These are phyloP conservation scores for Globisporangium lucens DNA, from an alignment of 352 stramenopile genomes.

Conservation along the genomic window DNA sequence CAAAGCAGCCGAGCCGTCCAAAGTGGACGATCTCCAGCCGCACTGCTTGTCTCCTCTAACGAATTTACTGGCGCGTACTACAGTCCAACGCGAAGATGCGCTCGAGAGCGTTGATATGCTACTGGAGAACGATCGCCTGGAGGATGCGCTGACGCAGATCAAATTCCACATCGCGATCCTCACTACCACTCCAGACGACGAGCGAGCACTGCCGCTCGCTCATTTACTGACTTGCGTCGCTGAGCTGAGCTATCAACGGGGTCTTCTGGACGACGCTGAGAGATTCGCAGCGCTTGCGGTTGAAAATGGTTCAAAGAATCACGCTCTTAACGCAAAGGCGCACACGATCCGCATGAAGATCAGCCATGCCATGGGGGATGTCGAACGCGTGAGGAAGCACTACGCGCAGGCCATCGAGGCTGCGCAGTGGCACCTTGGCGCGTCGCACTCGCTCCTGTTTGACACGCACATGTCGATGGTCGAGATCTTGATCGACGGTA, in stretches of 20 bases:
- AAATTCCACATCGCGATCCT: constrained; percentile 46
- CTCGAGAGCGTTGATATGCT: constrained; percentile 24
- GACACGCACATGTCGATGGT: constrained; percentile 49
- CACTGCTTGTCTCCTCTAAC: constrained; percentile 16
- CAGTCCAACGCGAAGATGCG: constrained; percentile 21
- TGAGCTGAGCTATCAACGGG: constrained; percentile 28
- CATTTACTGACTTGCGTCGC: constrained; percentile 38
- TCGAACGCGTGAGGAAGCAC: constrained; percentile 16
- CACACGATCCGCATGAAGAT: constrained; percentile 38
- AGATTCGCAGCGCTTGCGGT: constrained; percentile 31
- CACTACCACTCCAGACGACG: constrained; percentile 26
- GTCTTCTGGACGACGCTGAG: constrained; percentile 22
- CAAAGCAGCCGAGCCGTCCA: constrained; percentile 23
- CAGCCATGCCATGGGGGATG: constrained; percentile 19
- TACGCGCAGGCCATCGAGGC: constrained; percentile 33
- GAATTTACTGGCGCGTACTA: constrained; percentile 26
- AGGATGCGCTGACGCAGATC: constrained; percentile 27
- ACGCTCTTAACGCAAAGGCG: constrained; percentile 24
- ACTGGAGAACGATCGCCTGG: constrained; percentile 21
- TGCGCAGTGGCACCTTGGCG: constrained; percentile 43
- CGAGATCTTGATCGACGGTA: constrained; percentile 27
- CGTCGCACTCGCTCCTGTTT: constrained; percentile 32
- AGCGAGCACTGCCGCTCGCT: constrained; percentile 28
- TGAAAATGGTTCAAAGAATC: constrained; percentile 28
- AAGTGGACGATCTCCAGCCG: constrained; percentile 18